Conservation (phyloP, 176 grass and related monocot species). For the Microstegium vimineum region DNA sequence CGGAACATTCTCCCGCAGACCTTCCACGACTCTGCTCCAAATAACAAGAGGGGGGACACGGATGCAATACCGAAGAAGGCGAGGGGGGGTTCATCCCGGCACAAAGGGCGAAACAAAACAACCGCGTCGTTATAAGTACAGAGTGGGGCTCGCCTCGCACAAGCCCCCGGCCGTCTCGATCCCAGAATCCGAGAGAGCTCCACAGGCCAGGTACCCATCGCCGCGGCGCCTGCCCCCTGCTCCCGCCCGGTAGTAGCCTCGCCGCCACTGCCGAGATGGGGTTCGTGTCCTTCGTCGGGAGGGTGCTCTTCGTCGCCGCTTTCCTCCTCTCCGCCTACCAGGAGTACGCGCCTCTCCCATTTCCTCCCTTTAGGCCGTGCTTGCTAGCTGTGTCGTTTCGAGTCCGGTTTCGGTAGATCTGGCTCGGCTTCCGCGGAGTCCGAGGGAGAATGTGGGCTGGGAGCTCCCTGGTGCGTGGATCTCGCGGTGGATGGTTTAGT, state of each 20-base stretch:
- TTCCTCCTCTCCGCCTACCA: constrained; percentile 92
- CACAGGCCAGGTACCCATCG: neutral
- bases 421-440: neutral
- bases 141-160: constrained; percentile 27
- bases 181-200: constrained; percentile 30
- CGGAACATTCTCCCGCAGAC: neutral
- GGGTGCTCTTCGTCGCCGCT: constrained; percentile 73
- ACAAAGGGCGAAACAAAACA: neutral
- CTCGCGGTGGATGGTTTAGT: constrained; percentile 10
- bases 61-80: neutral
- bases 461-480: neutral
- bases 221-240: neutral
- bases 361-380: neutral
- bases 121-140: constrained; percentile 28
- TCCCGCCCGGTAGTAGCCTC: neutral
- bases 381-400: neutral
- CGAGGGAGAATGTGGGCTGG: neutral
- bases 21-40: neutral
- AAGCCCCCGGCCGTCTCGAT: constrained; percentile 20
- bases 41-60: too few relatives aligned
- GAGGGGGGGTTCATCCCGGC: too few relatives aligned
- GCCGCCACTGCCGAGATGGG: constrained; percentile 67
- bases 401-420: constrained; percentile 36
- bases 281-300: constrained; percentile 78
- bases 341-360: constrained; percentile 49